Evolutionary conservation across 2,329 filamentous ascomycete species (phyloP), one percentile per base, ranked within the genome.

Genomic region (Pseudocercospora crystallina): DNA sequence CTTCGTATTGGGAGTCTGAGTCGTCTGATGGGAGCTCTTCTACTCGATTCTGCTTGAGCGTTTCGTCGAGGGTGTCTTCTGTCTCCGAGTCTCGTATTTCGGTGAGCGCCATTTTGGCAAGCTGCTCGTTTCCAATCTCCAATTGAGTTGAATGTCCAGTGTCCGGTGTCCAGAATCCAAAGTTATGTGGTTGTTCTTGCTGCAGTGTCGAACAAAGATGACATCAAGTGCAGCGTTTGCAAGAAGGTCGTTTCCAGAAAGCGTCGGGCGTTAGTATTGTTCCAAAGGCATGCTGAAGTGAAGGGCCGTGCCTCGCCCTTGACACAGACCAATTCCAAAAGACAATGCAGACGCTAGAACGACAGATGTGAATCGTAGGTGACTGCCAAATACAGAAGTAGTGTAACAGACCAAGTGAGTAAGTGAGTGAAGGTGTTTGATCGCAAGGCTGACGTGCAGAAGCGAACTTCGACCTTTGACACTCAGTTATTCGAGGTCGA

Each of bases 1-100:
- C 57, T 49, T 60, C 54, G 41, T 53, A 60, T 9, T 57, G 52
- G 15, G 61, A 60, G 33, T 64, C 61, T 37, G 63, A 59, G 14
- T 62, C 59, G 11, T 61, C 60, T 1, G 62, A 61, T 5, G 57
- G 49, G 9, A 69, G 54, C 53, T 70, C 67, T 53, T 67, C 61
- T 35, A 69, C 63, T n/a, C 65, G 62, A 11, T 55, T 50, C 13
- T 58, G 49, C 17, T 55, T 49, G 30, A 64, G 58, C 13, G 56
- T 36, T 44, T 66, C 64, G 42, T 65, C 62, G 29, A 69, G 56
- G 2, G 57, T 62, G 29, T 65, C 58, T 34, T 63, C 54, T 13
- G 59, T 46, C 29, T 55, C 54, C 33, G 51, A 45, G 39, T 48
- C 51, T 34, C 51, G 36, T 9, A 48, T 38, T 33, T 58, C 56